Percentiles rank a stretch among this genome's conserved stretches.
Evolutionary conservation across 2,329 filamentous ascomycete genomes (phyloP).

Genomic region (Hymenoscyphus albidus): DNA sequence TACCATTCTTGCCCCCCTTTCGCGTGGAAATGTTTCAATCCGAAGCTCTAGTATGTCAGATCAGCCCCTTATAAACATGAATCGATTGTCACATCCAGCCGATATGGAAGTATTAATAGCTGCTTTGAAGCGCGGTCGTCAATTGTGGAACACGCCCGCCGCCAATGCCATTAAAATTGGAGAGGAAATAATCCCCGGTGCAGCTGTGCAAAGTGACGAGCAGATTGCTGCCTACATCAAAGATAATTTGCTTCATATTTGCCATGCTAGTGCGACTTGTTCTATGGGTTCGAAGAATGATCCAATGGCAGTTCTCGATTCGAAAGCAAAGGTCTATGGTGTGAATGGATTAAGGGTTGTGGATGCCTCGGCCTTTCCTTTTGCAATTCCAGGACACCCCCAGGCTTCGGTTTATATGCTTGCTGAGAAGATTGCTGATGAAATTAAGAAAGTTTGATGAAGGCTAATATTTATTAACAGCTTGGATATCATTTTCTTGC

Average conservation of each 20-base stretch:
- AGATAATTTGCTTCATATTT: slow-evolving; percentile 34
- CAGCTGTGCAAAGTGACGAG: slow-evolving; percentile 19
- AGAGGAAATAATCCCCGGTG: slow-evolving; percentile 18
- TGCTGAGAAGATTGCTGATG: slow-evolving; percentile 8
- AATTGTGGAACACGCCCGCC: slow-evolving; percentile 20
- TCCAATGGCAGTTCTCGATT: slow-evolving; percentile 52
- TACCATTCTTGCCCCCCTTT: slow-evolving; percentile 39
- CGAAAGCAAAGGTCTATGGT: slow-evolving; percentile 53
- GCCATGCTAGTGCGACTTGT: slow-evolving; percentile 53
- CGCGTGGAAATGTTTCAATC: slow-evolving; percentile 44
- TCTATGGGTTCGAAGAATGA: slow-evolving; percentile 51
- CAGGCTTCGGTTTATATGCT: slow-evolving; percentile 20
- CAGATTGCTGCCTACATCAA: slow-evolving; percentile 20
- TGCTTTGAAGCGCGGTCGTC: slow-evolving; percentile 41
- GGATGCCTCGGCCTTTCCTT: slow-evolving; percentile 55
- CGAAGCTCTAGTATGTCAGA: slow-evolving; percentile 33
- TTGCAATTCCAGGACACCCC: slow-evolving; percentile 9
- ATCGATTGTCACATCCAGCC: slow-evolving; percentile 42
- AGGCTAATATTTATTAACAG: not conserved
- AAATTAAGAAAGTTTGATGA: not conserved
- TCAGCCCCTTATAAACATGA: slow-evolving; percentile 40
- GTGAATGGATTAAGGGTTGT: slow-evolving; percentile 55
- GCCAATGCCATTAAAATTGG: slow-evolving; percentile 17
- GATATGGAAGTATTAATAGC: slow-evolving; percentile 45
- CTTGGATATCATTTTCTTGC: too few relatives aligned